Conservation (phyloP, 805 yeast genomes). For the Suhomyces sp. region DNA sequence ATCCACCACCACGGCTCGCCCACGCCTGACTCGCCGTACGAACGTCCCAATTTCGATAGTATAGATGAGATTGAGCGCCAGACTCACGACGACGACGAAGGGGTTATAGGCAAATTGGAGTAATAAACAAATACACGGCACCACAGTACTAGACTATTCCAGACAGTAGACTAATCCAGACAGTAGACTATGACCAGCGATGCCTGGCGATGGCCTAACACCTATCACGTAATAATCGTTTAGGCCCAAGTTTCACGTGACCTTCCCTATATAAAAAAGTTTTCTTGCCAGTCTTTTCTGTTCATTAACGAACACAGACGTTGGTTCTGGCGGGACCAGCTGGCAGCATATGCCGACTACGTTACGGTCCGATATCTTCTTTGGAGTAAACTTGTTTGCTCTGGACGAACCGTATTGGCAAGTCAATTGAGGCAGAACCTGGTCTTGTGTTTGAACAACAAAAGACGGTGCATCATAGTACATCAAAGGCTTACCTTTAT, state of each 20-base stretch:
- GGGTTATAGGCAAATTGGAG: constrained; percentile 8
- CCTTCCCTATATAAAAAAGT: not conserved
- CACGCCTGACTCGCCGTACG: not conserved
- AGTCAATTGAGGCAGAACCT: constrained; percentile 36
- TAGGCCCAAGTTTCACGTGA: not conserved
- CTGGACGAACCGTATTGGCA: constrained; percentile 43
- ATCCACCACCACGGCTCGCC: not conserved
- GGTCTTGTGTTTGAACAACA: constrained; percentile 19
- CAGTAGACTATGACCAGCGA: too few species aligned
- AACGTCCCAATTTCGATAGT: not conserved
- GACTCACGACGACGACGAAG: constrained; percentile 4
- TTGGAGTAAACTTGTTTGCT: constrained; percentile 23
- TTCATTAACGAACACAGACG: not conserved
- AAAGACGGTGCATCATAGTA: constrained; percentile 45
- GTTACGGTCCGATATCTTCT: constrained; percentile 30
- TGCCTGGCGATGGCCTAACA: too few species aligned
- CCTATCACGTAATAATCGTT: too few species aligned
- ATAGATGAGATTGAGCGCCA: not conserved
- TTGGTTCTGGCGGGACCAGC: constrained; percentile 18
- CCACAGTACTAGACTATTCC: too few species aligned
- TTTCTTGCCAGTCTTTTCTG: not conserved
- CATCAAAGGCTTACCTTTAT: constrained; percentile 30
- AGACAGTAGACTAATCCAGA: not conserved
- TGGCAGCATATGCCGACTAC: not conserved
- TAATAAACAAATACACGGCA: too few species aligned